A percentile compares a stretch with the other conserved stretches of the same genome.
phyloP scores from a whole-genome alignment of 495 filamentous ascomycete species.

The Talaromyces adpressus region DNA sequence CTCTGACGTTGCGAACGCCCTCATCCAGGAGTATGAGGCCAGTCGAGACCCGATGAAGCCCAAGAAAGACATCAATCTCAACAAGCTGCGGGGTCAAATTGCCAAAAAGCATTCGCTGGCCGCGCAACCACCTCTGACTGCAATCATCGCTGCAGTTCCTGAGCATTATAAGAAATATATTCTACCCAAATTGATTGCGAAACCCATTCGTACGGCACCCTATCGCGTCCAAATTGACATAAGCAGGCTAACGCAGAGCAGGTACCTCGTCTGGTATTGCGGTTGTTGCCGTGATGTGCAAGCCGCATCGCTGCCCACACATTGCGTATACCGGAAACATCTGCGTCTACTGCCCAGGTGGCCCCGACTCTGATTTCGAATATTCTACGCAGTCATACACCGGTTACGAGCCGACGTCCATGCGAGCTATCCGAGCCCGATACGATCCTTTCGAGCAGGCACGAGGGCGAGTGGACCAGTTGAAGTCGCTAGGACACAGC shows the following conservation, averaged over 20 bases:
- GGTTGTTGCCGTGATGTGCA: conserved; percentile 99
- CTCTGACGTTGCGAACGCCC: conserved; percentile 85
- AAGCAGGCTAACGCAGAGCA: conserved; percentile 22
- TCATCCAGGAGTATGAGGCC: conserved; percentile 89
- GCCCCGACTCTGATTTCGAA: conserved; percentile 96
- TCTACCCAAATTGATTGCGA: conserved; percentile 87
- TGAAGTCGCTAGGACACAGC: conserved; percentile 88
- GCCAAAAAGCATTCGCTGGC: conserved; percentile 84
- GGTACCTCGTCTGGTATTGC: conserved; percentile 93
- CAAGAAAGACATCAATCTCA: conserved; percentile 86
- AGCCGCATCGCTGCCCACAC: conserved; percentile 94
- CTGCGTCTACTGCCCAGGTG: conserved; percentile 97
- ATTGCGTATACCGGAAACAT: conserved; percentile 98
- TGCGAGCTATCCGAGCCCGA: conserved; percentile 94
- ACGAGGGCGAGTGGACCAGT: conserved; percentile 89
- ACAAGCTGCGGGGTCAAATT: conserved; percentile 77
- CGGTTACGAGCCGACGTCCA: conserved; percentile 95
- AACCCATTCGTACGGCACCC: conserved; percentile 71
- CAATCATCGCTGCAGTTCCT: conserved; percentile 94
- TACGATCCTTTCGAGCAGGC: conserved; percentile 99
- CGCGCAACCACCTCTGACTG: conserved; percentile 82
- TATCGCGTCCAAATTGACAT: neutral
- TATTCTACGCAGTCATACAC: conserved; percentile 99
- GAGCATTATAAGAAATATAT: conserved; percentile 99
- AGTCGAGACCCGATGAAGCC: conserved; percentile 61